These are phyloP conservation scores for Lachancea quebecensis DNA, from an alignment of 805 yeast genomes.

Conservation along the genomic window DNA sequence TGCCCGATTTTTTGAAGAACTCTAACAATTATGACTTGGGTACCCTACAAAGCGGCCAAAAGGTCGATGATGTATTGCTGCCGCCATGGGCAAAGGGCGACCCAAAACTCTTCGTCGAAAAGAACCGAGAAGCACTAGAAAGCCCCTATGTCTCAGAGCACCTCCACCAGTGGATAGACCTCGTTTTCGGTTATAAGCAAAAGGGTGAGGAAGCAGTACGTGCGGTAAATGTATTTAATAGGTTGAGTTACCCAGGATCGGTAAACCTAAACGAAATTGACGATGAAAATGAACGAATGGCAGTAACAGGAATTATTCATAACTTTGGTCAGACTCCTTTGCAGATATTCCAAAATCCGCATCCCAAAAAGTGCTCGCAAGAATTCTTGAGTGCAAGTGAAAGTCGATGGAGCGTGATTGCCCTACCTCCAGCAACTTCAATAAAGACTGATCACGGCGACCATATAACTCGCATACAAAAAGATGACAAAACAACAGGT, in stretches of 20 bases:
- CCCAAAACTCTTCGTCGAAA: conserved; percentile 63
- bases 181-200: conserved; percentile 77
- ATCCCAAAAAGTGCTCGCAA: conserved; percentile 36
- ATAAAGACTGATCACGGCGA: not conserved
- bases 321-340: conserved; percentile 89
- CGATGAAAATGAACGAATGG: conserved; percentile 67
- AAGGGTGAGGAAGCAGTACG: conserved; percentile 61
- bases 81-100: conserved; percentile 85
- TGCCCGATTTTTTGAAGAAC: conserved; percentile 73
- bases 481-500: not conserved
- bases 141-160: conserved; percentile 72
- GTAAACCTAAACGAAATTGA: conserved; percentile 66
- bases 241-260: conserved; percentile 78
- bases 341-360: conserved; percentile 63
- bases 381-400: too few species aligned
- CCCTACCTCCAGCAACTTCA: not conserved
- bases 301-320: conserved; percentile 78
- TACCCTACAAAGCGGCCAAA: conserved; percentile 48
- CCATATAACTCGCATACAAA: not conserved
- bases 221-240: conserved; percentile 73
- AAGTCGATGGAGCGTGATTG: too few species aligned
- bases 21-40: conserved; percentile 67
- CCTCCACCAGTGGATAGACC: conserved; percentile 78
- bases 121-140: conserved; percentile 78
- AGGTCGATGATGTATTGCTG: conserved; percentile 54